phyloP scores from a whole-genome alignment of 306 rosid genomes.

The Styphnolobium japonicum region DNA sequence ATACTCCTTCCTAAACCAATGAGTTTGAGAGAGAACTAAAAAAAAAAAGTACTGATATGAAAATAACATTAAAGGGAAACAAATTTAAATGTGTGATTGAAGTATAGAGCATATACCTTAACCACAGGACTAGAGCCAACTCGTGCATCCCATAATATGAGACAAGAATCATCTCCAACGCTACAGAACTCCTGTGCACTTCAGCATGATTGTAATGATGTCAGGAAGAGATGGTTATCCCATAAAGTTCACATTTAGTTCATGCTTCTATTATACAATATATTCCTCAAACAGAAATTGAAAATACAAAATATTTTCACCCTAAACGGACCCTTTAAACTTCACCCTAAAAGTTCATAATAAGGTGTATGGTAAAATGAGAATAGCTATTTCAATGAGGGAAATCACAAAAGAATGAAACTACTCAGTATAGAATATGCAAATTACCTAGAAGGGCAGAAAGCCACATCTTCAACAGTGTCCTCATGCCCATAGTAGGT shows the following conservation, averaged over 20 bases:
- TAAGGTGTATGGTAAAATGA: constrained; percentile 6
- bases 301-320: constrained; percentile 1
- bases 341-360: neutral
- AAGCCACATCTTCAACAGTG: constrained; percentile 97
- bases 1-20: neutral
- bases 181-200: constrained; percentile 99
- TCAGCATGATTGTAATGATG: constrained; percentile 38
- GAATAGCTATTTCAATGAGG: neutral
- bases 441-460: constrained; percentile 92
- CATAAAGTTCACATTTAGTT: neutral
- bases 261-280: neutral
- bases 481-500: constrained; percentile 88
- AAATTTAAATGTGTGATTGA: neutral
- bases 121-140: constrained; percentile 79
- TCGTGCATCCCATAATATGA: constrained; percentile 98
- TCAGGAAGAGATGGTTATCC: constrained; percentile 31
- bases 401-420: neutral
- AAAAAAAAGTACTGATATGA: neutral
- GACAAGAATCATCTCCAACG: constrained; percentile 98
- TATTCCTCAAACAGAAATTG: neutral
- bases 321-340: neutral
- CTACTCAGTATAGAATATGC: neutral
- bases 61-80: neutral
- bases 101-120: constrained; percentile 53
- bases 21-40: neutral